Evolutionary conservation across 192 early-diverging fungal genomes (phyloP).

Genomic region (Podila epigama): DNA sequence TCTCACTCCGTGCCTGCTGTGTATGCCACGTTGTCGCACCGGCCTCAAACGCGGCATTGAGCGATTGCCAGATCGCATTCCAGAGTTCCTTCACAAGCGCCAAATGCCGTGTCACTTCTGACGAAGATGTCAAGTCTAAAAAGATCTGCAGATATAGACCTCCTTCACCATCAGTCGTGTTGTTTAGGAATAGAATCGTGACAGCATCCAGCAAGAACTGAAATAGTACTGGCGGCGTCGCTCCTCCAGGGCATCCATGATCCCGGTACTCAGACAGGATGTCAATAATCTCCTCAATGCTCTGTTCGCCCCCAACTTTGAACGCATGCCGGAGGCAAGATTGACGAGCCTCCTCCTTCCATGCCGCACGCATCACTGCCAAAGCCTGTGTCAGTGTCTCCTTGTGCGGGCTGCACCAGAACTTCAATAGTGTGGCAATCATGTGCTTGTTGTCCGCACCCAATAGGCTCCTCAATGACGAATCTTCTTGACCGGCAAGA

Average conservation of each 20-base stretch:
- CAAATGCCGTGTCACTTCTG: constrained; percentile 28
- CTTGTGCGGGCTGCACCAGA: constrained; percentile 30
- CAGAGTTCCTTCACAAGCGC: constrained; percentile 30
- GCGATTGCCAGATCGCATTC: constrained; percentile 37
- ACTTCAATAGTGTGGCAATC: constrained; percentile 18
- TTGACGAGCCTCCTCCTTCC: constrained; percentile 22
- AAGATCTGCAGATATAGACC: constrained; percentile 46
- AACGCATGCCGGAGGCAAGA: constrained; percentile 28
- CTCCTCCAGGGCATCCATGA: constrained; percentile 33
- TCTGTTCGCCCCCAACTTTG: constrained; percentile 22
- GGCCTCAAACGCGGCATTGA: constrained; percentile 31
- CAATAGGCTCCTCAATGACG: constrained; percentile 6
- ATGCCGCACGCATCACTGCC: constrained; percentile 22
- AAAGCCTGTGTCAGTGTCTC: constrained; percentile 31
- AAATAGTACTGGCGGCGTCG: constrained; percentile 26
- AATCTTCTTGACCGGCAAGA: constrained; percentile 9
- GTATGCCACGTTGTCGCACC: constrained; percentile 29
- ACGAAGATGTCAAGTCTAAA: constrained; percentile 27
- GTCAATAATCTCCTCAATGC: constrained; percentile 26
- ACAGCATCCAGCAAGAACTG: constrained; percentile 32
- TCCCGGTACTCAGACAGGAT: constrained; percentile 28
- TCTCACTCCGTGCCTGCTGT: constrained; percentile 26
- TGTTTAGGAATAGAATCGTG: constrained; percentile 33
- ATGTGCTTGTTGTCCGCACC: constrained; percentile 10
- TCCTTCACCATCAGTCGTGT: constrained; percentile 37